These are phyloP conservation scores for Trichoderma sp. DNA, from an alignment of 2,329 filamentous ascomycete species.

Conservation along the genomic window DNA sequence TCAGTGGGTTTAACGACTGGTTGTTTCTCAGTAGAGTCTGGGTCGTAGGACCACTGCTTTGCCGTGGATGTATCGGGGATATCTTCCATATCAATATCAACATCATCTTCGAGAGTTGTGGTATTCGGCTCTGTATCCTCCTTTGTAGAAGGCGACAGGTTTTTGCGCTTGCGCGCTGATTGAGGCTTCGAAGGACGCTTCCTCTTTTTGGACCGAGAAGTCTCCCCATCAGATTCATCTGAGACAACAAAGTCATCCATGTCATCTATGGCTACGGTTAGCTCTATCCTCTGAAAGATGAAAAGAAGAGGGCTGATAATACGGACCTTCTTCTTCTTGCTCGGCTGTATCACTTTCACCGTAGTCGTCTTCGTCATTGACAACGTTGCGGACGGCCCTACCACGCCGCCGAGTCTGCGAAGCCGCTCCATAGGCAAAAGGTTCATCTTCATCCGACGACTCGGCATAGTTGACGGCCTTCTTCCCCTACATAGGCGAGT, in stretches of 20 bases:
- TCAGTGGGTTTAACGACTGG: constrained; percentile 35
- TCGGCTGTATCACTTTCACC: constrained; percentile 61
- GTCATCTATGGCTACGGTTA: constrained; percentile 49
- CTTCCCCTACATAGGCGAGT: constrained; percentile 40
- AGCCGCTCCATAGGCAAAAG: constrained; percentile 51
- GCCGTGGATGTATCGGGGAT: constrained; percentile 67
- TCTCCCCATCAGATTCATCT: constrained; percentile 73
- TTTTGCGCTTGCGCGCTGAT: constrained; percentile 60
- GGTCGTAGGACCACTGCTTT: constrained; percentile 72
- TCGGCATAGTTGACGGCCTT: constrained; percentile 76
- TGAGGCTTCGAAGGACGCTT: constrained; percentile 61
- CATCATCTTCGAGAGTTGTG: constrained; percentile 34
- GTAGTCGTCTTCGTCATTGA: constrained; percentile 66
- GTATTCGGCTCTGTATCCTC: constrained; percentile 40
- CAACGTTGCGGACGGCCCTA: constrained; percentile 52
- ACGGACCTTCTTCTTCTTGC: constrained; percentile 58
- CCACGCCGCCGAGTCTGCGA: constrained; percentile 39
- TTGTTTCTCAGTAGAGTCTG: constrained; percentile 41
- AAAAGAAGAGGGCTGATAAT: too few species aligned
- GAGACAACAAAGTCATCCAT: constrained; percentile 85
- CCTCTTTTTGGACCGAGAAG: constrained; percentile 63
- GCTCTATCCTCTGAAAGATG: neutral
- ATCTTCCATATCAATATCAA: constrained; percentile 51
- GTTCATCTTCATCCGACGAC: constrained; percentile 75
- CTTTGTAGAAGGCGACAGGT: constrained; percentile 43